These are phyloP conservation scores for Picea engelmannii DNA, from an alignment of 83 land plant species.

Conservation along the genomic window DNA sequence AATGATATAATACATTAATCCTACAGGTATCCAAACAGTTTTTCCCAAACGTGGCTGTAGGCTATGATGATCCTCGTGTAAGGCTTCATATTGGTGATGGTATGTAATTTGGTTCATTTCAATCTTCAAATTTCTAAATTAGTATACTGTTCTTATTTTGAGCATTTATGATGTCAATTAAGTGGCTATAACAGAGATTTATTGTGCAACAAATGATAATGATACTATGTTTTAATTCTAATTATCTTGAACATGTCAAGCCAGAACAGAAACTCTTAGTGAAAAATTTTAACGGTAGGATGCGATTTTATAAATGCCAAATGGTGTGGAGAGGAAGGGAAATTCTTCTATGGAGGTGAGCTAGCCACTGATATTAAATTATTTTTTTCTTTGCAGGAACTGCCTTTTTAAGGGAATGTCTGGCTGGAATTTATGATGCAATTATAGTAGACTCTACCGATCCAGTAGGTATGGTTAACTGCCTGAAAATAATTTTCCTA, in stretches of 20 bases:
- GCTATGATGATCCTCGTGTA: constrained; percentile 89
- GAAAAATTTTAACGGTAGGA: no score
- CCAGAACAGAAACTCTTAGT: no score
- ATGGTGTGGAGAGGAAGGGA: no score
- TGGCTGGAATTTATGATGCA: constrained; percentile 92
- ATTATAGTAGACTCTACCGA: constrained; percentile 97
- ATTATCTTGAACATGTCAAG: no score
- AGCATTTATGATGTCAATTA: no score
- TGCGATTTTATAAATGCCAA: no score
- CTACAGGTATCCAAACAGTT: constrained; percentile 73
- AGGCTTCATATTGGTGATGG: constrained; percentile 88
- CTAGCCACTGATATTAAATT: no score
- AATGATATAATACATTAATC: not conserved
- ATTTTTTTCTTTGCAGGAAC: constrained; percentile 55
- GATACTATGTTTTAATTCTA: no score
- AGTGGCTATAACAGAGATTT: no score
- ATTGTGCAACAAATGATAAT: no score
- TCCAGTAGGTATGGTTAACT: constrained; percentile 75
- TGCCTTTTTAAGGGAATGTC: constrained; percentile 72
- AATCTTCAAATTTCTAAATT: not conserved
- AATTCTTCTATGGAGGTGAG: no score
- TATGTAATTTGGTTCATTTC: constrained; percentile 25
- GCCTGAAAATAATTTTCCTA: not conserved
- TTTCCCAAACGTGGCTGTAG: constrained; percentile 80
- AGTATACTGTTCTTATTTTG: not conserved